Conservation (phyloP, 257 asterid species). For the Apocynum venetum region DNA sequence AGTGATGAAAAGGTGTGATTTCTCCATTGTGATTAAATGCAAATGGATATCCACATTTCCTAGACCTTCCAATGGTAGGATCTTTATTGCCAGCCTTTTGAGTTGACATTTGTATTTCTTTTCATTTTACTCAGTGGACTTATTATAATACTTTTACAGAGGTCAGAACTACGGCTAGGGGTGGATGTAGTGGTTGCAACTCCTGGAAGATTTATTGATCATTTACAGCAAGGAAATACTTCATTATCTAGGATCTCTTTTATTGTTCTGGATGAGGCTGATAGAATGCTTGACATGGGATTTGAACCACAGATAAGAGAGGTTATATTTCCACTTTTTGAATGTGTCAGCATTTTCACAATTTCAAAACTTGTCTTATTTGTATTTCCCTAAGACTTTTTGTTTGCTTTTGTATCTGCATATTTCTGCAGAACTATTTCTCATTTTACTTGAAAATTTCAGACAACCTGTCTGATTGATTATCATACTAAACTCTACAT, state of each 20-base stretch:
- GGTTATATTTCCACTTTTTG: slow-evolving; percentile 35
- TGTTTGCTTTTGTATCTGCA: not conserved
- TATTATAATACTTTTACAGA: slow-evolving; percentile 32
- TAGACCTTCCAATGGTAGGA: slow-evolving; percentile 12
- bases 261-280: slow-evolving; percentile 89
- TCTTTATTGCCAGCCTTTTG: not conserved
- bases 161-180: slow-evolving; percentile 78
- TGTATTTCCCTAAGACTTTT: not conserved
- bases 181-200: slow-evolving; percentile 88
- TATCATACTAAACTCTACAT: not conserved
- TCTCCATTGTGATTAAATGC: not conserved
- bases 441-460: not conserved
- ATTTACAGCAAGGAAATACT: slow-evolving; percentile 78
- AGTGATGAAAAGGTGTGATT: not conserved
- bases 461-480: not conserved
- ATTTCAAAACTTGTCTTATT: not conserved
- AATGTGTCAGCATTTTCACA: slow-evolving; percentile 5
- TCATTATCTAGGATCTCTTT: slow-evolving; percentile 63
- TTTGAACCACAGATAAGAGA: slow-evolving; percentile 96
- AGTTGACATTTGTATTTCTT: not conserved
- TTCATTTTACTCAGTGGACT: slow-evolving; percentile 2
- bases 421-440: not conserved
- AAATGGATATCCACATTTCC: not conserved
- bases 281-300: slow-evolving; percentile 95
- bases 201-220: slow-evolving; percentile 90